Conservation (phyloP, 345 rosid genomes). For the Acer negundo region DNA sequence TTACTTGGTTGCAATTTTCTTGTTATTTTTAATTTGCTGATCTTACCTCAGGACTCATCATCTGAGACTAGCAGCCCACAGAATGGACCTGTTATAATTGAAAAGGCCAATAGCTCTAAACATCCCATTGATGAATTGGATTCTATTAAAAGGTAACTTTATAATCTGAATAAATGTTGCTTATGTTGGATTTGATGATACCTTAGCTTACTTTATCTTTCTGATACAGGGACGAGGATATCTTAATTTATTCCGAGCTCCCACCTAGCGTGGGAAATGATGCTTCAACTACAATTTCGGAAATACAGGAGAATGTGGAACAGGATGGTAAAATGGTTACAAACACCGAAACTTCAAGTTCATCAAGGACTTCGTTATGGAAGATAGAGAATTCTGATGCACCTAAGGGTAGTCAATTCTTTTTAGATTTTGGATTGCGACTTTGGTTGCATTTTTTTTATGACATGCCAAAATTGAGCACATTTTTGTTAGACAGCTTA, state of each 20-base stretch:
- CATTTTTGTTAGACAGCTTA: not conserved
- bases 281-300: conserved; percentile 28
- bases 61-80: conserved; percentile 58
- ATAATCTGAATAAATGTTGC: conserved; percentile 14
- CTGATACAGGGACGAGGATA: conserved; percentile 51
- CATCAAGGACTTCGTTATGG: conserved; percentile 46
- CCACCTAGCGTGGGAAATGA: conserved; percentile 44
- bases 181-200: conserved; percentile 23
- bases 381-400: conserved; percentile 63
- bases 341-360: conserved; percentile 37
- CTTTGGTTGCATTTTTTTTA: conserved; percentile 13
- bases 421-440: conserved; percentile 14
- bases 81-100: conserved; percentile 52
- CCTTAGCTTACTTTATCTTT: conserved; percentile 23
- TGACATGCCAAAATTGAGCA: not conserved
- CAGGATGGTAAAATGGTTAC: conserved; percentile 31
- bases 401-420: conserved; percentile 66
- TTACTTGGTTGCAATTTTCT: not conserved
- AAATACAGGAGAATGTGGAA: conserved; percentile 35
- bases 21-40: conserved; percentile 1
- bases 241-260: conserved; percentile 37
- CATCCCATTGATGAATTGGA: conserved; percentile 34
- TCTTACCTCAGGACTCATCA: conserved; percentile 48
- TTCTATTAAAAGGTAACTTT: conserved; percentile 51
- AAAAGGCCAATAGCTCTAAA: conserved; percentile 41